Evolutionary conservation across 163 green algal genomes (phyloP).

Genomic region (Chlamydomonas reinhardtii): DNA sequence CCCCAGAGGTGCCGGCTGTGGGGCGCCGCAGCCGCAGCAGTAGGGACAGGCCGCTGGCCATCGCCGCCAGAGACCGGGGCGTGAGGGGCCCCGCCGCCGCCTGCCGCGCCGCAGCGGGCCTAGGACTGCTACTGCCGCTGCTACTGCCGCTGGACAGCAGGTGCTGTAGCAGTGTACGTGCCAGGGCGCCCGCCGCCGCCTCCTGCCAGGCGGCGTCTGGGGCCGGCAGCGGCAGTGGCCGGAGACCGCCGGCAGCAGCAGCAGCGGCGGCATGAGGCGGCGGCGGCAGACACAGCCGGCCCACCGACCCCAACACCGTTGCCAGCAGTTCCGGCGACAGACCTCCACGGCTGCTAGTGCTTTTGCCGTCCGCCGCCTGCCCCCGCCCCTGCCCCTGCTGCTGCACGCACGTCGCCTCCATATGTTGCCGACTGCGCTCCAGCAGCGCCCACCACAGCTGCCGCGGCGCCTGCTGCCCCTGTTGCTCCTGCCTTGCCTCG

Average conservation of each 20-base stretch:
- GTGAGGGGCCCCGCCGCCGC: not conserved
- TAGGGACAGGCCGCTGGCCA: not conserved
- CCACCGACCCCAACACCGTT: constrained; percentile 15
- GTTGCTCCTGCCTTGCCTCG: not conserved
- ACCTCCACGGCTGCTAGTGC: not conserved
- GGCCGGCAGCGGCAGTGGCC: not conserved
- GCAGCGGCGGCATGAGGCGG: too few species aligned
- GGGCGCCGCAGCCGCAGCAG: not conserved
- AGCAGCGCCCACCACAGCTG: not conserved
- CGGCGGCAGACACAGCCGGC: not conserved
- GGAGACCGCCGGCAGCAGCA: not conserved
- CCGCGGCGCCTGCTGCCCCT: not conserved
- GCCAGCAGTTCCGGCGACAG: constrained; percentile 12
- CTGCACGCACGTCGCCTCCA: too few species aligned
- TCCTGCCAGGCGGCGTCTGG: not conserved
- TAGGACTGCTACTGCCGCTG: not conserved
- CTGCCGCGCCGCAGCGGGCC: not conserved
- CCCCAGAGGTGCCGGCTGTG: too few species aligned
- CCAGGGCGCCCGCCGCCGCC: too few species aligned
- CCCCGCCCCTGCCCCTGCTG: too few species aligned
- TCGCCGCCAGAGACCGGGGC: not conserved
- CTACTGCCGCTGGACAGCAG: not conserved
- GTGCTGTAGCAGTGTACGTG: too few species aligned
- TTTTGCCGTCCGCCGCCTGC: too few species aligned
- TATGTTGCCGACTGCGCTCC: not conserved